These are phyloP conservation scores for Pharus latifolius DNA, from an alignment of 176 grass and related monocot species.

Conservation along the genomic window DNA sequence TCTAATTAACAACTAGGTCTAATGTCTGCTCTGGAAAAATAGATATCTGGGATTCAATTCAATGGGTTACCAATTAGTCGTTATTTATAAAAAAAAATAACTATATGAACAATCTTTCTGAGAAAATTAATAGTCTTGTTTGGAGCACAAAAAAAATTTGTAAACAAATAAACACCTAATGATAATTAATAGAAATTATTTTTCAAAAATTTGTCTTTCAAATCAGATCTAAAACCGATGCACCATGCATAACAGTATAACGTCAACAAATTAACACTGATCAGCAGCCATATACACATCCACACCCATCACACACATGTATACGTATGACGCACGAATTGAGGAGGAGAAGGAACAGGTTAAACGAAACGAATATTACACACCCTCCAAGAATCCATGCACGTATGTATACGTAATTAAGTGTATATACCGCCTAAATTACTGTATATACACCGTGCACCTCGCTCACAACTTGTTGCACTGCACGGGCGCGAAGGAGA, in stretches of 20 bases:
- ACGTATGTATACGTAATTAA: not conserved
- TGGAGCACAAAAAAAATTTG: too few species aligned
- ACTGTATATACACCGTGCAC: not conserved
- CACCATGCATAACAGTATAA: not conserved
- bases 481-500: constrained; percentile 56
- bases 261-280: not conserved
- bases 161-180: too few species aligned
- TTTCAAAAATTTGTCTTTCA: too few species aligned
- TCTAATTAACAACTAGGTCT: too few species aligned
- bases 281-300: not conserved
- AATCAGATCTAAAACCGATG: not conserved
- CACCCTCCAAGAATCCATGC: not conserved
- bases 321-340: not conserved
- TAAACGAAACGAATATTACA: not conserved
- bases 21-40: too few species aligned
- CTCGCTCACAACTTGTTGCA: constrained; percentile 43
- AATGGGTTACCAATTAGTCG: too few species aligned
- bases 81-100: too few species aligned
- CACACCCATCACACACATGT: constrained; percentile 1
- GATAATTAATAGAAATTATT: too few species aligned
- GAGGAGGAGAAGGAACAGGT: not conserved
- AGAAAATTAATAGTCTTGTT: too few species aligned
- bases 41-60: too few species aligned
- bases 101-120: too few species aligned
- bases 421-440: not conserved